phyloP scores from a whole-genome alignment of 2,329 filamentous ascomycete species.

The Metarhizium robertsii region DNA sequence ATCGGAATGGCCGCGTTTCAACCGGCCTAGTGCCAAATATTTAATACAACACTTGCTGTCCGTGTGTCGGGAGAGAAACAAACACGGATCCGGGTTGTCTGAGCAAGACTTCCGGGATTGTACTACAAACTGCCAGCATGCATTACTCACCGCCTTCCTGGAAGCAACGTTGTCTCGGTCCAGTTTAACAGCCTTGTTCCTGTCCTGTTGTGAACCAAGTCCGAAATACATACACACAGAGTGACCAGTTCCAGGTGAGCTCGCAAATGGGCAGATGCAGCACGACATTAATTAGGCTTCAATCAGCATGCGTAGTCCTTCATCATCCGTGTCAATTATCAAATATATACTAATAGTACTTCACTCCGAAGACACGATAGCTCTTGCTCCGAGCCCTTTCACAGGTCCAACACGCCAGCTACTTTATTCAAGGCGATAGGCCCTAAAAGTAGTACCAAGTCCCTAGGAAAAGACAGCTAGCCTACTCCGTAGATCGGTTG shows the following conservation, averaged over 20 bases:
- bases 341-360: too few relatives aligned
- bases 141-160: background rate
- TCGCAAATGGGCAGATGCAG: background rate
- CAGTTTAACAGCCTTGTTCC: background rate
- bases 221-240: background rate
- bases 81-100: background rate
- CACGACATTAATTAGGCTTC: background rate
- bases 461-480: background rate
- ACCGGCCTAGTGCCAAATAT: background rate
- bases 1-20: slow-evolving; percentile 1
- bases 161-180: background rate
- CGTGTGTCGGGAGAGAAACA: background rate
- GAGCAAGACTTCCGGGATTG: too few relatives aligned
- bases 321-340: background rate
- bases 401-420: too few relatives aligned
- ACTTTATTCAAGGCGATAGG: too few relatives aligned
- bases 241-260: background rate
- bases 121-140: background rate
- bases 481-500: background rate
- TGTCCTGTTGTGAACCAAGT: background rate
- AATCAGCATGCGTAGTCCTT: background rate
- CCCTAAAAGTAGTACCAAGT: background rate
- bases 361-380: too few relatives aligned
- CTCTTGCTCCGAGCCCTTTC: too few relatives aligned
- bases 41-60: background rate